Conservation (phyloP, 169 alveolate species). For the Cyclospora cayetanensis region DNA sequence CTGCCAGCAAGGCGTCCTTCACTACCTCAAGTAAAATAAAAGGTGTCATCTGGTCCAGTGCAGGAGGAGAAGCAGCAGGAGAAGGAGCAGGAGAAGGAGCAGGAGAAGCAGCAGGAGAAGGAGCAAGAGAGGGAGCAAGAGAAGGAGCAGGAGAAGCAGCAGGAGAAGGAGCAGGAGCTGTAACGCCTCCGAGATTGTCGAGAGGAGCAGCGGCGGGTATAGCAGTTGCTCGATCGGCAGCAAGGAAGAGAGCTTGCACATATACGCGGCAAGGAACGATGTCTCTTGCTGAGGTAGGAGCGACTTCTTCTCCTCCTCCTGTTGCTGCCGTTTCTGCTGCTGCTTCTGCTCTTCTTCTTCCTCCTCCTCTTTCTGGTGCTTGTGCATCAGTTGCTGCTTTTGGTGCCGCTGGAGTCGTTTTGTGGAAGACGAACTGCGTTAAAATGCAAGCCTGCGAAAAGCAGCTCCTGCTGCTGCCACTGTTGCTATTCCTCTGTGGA, state of each 20-base stretch:
- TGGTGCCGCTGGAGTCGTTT: background rate
- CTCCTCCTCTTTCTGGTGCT: no score
- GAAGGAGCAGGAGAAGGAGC: background rate
- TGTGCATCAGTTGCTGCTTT: background rate
- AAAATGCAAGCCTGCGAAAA: conserved; percentile 36
- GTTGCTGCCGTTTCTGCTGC: background rate
- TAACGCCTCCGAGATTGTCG: no score
- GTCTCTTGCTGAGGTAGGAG: background rate
- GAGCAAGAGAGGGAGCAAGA: background rate
- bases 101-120: conserved; percentile 46
- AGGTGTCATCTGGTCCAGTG: background rate
- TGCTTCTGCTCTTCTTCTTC: conserved; percentile 12
- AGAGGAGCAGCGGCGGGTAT: conserved; percentile 44
- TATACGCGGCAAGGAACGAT: conserved; percentile 26
- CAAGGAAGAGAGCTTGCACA: conserved; percentile 30
- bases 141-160: background rate
- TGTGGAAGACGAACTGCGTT: background rate
- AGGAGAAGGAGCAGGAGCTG: background rate
- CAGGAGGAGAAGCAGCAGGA: background rate
- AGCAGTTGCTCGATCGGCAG: conserved; percentile 50
- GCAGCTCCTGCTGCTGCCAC: background rate
- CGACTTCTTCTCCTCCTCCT: background rate
- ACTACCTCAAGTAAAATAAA: conserved; percentile 8
- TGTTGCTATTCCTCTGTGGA: background rate
- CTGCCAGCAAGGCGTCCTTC: conserved; percentile 7